Percentiles rank a stretch among this genome's conserved stretches.
Conservation (phyloP, 139 green algal species). For the Marvania coccoides region DNA sequence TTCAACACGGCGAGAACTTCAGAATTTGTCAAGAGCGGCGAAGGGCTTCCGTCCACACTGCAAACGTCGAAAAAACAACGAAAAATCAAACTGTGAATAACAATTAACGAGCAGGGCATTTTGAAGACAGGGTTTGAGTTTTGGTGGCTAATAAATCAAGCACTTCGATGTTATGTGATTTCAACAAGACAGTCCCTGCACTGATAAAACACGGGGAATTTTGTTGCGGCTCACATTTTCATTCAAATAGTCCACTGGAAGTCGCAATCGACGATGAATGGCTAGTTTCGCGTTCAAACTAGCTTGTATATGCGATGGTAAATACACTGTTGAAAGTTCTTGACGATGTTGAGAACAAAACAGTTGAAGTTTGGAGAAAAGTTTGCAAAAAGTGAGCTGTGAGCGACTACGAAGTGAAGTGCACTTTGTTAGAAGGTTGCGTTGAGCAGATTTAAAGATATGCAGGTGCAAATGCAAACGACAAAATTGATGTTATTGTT, state of each 20-base stretch:
- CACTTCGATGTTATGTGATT: background rate
- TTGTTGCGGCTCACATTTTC: background rate
- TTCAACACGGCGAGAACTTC: constrained; percentile 43
- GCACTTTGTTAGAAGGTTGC: no score
- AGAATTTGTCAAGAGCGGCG: constrained; percentile 29
- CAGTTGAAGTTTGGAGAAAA: background rate
- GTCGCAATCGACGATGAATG: background rate
- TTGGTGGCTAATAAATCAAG: background rate
- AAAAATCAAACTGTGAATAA: background rate
- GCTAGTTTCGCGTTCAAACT: background rate
- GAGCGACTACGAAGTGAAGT: no score
- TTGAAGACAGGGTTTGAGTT: background rate
- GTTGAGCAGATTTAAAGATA: no score
- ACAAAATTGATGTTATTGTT: no score
- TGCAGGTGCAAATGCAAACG: no score
- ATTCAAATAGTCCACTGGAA: background rate
- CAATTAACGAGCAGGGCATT: background rate
- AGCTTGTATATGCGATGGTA: background rate
- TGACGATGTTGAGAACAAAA: background rate
- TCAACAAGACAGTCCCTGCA: background rate
- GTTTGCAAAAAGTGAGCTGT: no score
- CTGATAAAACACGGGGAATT: background rate
- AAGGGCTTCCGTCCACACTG: constrained; percentile 32
- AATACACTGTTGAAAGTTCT: background rate
- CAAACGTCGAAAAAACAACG: background rate